Base-by-base conservation (phyloP, 495 filamentous ascomycete genomes). In the Thozetella sp. region DNA sequence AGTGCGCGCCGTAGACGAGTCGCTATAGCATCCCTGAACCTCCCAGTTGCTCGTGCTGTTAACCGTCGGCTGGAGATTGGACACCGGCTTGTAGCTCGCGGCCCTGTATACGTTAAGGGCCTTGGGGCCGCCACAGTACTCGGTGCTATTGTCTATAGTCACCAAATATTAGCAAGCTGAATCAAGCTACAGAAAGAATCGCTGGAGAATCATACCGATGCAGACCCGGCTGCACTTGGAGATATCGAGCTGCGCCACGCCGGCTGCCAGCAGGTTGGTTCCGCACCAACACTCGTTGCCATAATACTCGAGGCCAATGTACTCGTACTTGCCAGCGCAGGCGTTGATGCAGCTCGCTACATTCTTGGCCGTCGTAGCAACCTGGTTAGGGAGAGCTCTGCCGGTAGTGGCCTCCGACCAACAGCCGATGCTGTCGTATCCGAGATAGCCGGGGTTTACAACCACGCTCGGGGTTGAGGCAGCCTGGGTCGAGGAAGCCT, bases 381-480 rank as follows among this genome's bases (percentile, higher is more conserved):
- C n/a, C 23, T 25, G 23, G 15, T 46, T 57, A 3, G 55, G 22
- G 34, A 73, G 51, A 10, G 69, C 59, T 20, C 43, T 25, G 13
- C 62, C 61, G 19, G 25, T 57, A 25, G 64, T 60, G 20, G 68
- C 55, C 52, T 75, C 72, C 1, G 65, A 69, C 55, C 69, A 74
- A 54, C 74, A 76, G 4, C 61, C 69, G 1, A 67, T 51, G 51
- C 67, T 71, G 10, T 27, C 52, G 34, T 62, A 69, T 19, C 61
- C 61, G 46, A 55, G 52, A 25, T 62, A 60, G 15, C 63, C 66
- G 30, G 66, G 66, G 50, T 69, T 69, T 4, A 48, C 43, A 20
- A 20, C n/a, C n/a, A n/a, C 20, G n/a, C 43, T 48, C 4, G 43
- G 43, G 9, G 30, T 37, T 17, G 30, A 9, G 17, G 30, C 9